These are phyloP conservation scores for Chamaecrista fasciculata DNA, from an alignment of 306 rosid genomes.

Conservation along the genomic window DNA sequence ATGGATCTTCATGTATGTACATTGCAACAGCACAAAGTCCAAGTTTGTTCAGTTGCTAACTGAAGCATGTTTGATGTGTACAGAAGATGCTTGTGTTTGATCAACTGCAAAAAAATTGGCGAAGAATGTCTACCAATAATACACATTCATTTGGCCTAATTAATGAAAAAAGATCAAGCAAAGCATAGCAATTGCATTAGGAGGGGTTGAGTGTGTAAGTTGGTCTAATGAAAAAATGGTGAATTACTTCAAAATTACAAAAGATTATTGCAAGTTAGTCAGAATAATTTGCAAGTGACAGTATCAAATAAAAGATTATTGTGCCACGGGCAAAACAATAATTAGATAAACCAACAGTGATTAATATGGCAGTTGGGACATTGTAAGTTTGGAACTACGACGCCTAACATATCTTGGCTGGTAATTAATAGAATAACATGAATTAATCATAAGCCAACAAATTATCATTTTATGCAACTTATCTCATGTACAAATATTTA, in stretches of 20 bases:
- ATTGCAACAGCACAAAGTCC: not conserved
- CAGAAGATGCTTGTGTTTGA: too few relatives aligned
- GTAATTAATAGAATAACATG: not conserved
- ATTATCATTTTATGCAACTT: conserved; percentile 5
- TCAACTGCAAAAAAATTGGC: conserved; percentile 25
- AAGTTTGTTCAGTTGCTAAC: not conserved
- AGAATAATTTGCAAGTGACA: not conserved
- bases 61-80: not conserved
- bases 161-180: conserved; percentile 30
- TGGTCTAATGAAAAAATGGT: not conserved
- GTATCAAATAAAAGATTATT: not conserved
- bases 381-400: not conserved
- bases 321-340: not conserved
- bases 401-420: not conserved
- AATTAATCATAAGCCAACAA: not conserved
- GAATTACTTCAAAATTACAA: not conserved
- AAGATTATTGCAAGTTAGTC: not conserved
- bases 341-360: not conserved
- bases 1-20: not conserved
- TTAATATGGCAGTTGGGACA: not conserved
- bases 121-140: conserved; percentile 47
- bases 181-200: conserved; percentile 22
- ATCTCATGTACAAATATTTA: not conserved
- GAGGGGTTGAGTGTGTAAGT: not conserved
- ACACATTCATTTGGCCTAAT: conserved; percentile 40